Percentiles rank a stretch among this genome's conserved stretches.
phyloP scores from a whole-genome alignment of 2,329 filamentous ascomycete species.

The Knufia petricola region DNA sequence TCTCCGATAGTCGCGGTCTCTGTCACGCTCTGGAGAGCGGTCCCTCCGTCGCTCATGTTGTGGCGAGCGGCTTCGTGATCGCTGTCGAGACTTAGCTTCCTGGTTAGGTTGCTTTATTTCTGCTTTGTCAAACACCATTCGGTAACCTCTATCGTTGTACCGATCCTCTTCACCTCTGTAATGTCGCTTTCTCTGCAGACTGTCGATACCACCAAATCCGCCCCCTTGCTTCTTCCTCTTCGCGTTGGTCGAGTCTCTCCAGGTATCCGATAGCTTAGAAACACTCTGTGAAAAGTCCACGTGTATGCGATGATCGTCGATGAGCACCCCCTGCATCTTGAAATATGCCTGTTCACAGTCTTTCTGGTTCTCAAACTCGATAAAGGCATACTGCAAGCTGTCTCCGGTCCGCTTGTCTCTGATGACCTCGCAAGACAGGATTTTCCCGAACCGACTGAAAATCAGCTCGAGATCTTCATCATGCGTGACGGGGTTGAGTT shows the following conservation, averaged over 20 bases:
- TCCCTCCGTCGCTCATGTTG: conserved; percentile 27
- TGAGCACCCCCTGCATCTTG: conserved; percentile 96
- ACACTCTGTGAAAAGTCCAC: conserved; percentile 98
- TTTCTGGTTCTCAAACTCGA: conserved; percentile 87
- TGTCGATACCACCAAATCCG: conserved; percentile 83
- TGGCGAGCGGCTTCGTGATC: conserved; percentile 38
- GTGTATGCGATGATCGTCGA: conserved; percentile 94
- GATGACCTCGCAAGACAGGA: conserved; percentile 92
- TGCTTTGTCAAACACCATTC: conserved; percentile 67
- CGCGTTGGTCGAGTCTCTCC: conserved; percentile 74
- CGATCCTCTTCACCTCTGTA: conserved; percentile 61
- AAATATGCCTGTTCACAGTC: conserved; percentile 93
- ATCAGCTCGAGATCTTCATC: conserved; percentile 92
- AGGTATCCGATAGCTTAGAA: conserved; percentile 74
- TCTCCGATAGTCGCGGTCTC: conserved; percentile 25
- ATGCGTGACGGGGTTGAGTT: conserved; percentile 90
- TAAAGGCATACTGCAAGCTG: conserved; percentile 93
- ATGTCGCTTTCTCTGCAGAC: conserved; percentile 81
- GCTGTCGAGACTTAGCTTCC: conserved; percentile 20
- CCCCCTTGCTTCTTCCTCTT: conserved; percentile 61
- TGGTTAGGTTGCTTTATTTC: conserved; percentile 19
- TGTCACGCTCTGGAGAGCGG: conserved; percentile 25
- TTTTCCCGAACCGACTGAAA: conserved; percentile 92
- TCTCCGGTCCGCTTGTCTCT: conserved; percentile 88
- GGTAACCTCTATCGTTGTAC: conserved; percentile 48